Base-by-base conservation (phyloP, 257 asterid genomes). In the Buddleja alternifolia region DNA sequence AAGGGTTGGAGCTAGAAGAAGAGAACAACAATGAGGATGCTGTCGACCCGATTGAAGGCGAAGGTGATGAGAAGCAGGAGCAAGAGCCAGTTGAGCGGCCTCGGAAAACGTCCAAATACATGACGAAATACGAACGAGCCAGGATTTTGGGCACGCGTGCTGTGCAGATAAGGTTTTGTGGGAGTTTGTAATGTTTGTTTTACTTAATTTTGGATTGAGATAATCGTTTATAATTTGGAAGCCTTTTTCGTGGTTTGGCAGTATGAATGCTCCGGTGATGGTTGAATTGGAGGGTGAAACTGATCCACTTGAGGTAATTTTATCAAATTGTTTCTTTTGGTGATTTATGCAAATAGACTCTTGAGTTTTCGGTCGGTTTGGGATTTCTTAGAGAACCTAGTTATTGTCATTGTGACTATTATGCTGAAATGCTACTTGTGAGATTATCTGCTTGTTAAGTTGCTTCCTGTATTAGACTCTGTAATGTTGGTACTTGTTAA, bases 221-320 rank as follows among this genome's bases (percentile, higher is more conserved):
- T 32, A 32, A 67, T 46, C 16, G 24, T 25, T 50, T 9, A 20
- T 60, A 15, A 60, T 11, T 44, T 65, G 57, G 53, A 41, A 20
- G n/a, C n/a, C 36, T 19, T 12, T 15, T 74, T 45, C 60, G 25
- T 54, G 42, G 24, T 66, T 54, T 61, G 3, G 52, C 80, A 85
- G 91, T 80, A 85, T 85, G 91, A 85, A 85, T 82, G 91, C 91
- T 21, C 91, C 91, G 39, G 91, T 85, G 63, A 85, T 85, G 91
- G 91, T 85, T 69, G 88, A 85, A 70, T 72, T 85, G 75, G 91
- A 85, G 60, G 88, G 91, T 5, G 91, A 85, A 73, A 85, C 88
- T 32, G 91, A 85, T 72, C 91, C 91, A 6, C 86, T 85, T 37
- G 91, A 85, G 91, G 91, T 85, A 66, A 76, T 16, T 20, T 21